Base-by-base conservation (phyloP, 305 asterid genomes). In the Andrographis paniculata region DNA sequence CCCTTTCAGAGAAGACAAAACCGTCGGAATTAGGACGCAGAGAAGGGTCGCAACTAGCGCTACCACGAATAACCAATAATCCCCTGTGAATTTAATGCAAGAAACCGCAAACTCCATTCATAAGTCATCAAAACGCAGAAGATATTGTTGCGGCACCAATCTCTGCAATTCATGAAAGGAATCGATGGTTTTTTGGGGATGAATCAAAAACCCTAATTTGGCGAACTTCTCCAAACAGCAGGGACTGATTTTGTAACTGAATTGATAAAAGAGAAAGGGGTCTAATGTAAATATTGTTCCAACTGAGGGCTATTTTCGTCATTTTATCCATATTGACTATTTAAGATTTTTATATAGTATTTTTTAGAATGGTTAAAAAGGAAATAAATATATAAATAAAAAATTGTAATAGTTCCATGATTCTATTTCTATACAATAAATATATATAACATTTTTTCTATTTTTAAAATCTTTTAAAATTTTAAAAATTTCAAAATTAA, bases 31-130 rank as follows among this genome's bases (percentile, higher is more conserved):
- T 4, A 37, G 17, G 16, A 75, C 65, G 61, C 83, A 79, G 56
- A 64, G 41, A 53, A 75, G 39, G 52, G 93, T 74, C 17, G 78
- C 66, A 51, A 63, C 59, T 41, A 77, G 55, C 56, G 79, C 70
- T 72, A 79, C 58, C 45, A 68, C 60, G 36, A 64, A 54, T 59
- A 73, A 70, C 46, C 76, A 63, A 20, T 53, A 63, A 71, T 64
- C 46, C 67, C 52, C 56, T 48, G 69, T 5, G 55, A 46, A 52
- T 52, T 50, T 65, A 55, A 50, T 59, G 50, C 68, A 45, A 58
- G 49, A 55, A 63, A 60, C 23, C 52, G 59, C 6, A 66, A 61
- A 66, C 61, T 76, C 93, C 96, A 87, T 82, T 72, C 84, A 80
- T 59, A 71, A 53, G 79, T 56, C 92, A 72, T 68, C 55, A 71